Evolutionary conservation across 2,329 filamentous ascomycete genomes (phyloP), one percentile per base, ranked within the genome.

Genomic region (Diaporthe australafricana): DNA sequence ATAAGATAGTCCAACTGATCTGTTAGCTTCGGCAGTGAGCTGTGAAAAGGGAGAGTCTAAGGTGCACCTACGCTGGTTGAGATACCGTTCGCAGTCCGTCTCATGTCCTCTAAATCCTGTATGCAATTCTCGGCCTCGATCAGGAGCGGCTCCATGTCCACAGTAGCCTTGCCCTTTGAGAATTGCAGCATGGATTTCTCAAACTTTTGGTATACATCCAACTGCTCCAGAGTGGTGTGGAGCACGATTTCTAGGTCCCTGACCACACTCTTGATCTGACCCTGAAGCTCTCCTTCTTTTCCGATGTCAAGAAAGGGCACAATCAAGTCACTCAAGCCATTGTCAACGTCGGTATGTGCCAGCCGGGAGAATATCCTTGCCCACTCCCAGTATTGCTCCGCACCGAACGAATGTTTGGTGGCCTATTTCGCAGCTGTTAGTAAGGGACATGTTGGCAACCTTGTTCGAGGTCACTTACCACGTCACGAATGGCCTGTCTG

Each of bases 221-320:
- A 56, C 48, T 85, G 84, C n/a, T 80, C 78, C 7, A 77, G 78
- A 5, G 78, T 76, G 17, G 87, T 78, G 17, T 81, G 78, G 0
- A 82, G 76, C 78, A 87, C 85, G 66, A 87, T 87, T 11, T 83
- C 81, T 0, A 87, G 79, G 72, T 87, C 85, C 17, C 87, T 85
- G 1, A 83, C 75, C 27, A 87, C 85, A 52, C 87, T 85, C 62
- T 85, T 84, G 12, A 84, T 82, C 65, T 87, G 85, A 0, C 79
- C 76, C 40, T 85, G 81, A 0, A 87, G 76, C 25, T 80, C 78
- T 0, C 82, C 83, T 72, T 87, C 84, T 1, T 80, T 79, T 3
- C 81, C 82, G 30, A 86, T 85, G 67, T 85, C 80, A 1, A 86
- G 79, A 0, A 83, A 77, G 76, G 62, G 70, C 1, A 74, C 70